Evolutionary conservation across 441 rosid species (phyloP).

Genomic region (Pelargonium australe): DNA sequence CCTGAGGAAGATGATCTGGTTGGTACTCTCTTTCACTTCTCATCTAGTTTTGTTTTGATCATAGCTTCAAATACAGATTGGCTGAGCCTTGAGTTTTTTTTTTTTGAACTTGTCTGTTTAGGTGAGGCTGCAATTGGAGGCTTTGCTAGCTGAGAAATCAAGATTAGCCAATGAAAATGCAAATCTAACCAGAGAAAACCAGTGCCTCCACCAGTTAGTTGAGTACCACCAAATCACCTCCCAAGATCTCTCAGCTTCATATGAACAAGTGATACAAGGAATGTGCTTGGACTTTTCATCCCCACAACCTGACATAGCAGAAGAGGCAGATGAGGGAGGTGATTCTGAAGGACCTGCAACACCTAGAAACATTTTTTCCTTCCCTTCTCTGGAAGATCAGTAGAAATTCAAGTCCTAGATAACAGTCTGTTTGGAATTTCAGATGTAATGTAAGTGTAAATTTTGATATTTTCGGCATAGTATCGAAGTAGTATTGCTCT

Average conservation of each 20-base stretch:
- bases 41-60: too few relatives aligned
- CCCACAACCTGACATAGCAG: slow-evolving; percentile 34
- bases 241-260: slow-evolving; percentile 66
- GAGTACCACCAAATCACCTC: slow-evolving; percentile 78
- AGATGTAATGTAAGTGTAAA: background rate
- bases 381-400: slow-evolving; percentile 16
- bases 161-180: slow-evolving; percentile 81
- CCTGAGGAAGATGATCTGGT: slow-evolving; percentile 98
- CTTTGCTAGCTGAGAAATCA: slow-evolving; percentile 77
- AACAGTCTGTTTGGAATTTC: background rate
- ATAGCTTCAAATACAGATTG: background rate
- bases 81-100: too few relatives aligned
- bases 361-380: slow-evolving; percentile 7
- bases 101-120: slow-evolving; percentile 15
- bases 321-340: slow-evolving; percentile 18
- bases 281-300: slow-evolving; percentile 76
- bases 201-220: slow-evolving; percentile 74
- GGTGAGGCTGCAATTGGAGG: slow-evolving; percentile 94
- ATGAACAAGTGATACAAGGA: slow-evolving; percentile 55
- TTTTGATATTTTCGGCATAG: background rate
- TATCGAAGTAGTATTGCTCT: too few relatives aligned
- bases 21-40: background rate
- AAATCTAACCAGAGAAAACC: slow-evolving; percentile 68
- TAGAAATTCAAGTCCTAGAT: background rate
- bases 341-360: slow-evolving; percentile 21